Evolutionary conservation across 2,329 filamentous ascomycete species (phyloP), one percentile per base, ranked within the genome.

Genomic region (Diaporthe velutina): DNA sequence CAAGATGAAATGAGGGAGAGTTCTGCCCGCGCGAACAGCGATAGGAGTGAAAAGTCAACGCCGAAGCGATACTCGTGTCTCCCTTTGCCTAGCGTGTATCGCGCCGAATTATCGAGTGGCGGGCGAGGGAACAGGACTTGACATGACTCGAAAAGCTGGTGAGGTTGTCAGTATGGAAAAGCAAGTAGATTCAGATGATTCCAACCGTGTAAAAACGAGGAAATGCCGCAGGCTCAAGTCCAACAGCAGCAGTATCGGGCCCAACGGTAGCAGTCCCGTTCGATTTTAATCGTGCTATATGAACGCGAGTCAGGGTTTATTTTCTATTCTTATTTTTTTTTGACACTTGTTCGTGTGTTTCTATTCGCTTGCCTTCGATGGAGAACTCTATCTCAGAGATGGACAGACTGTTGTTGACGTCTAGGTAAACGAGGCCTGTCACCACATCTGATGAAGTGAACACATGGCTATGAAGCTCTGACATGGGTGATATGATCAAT

Each of bases 371-470:
- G n/a, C 64, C 64, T 54, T 68, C 13, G 17, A 68, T n/a, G 13
- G 64, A 25, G 22, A 68, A 68, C 42, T n/a, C 30, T 28, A 68
- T 52, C 22, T 54, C 45, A 17, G 64, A 54, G 15, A 68, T 40
- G 9, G 45, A 33, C 2, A 68, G 48, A 25, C 30, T 68, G 17
- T 38, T 33, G 13, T 28, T 25, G 5, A 68, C 22, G 30, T 68
- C 30, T 17, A 68, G 30, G 48, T 50, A 68, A 38, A 68, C 64
- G 17, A 28, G 30, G 13, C 64, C 64, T n/a, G 64, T 54, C 7
- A 68, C 45, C 17, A 68, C 48, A 38, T 68, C 64, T 13, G 50
- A 22, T 25, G 45, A 68, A 1, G 45, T 68, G 45, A 52, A 68
- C 3, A 40, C 38, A 19, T 25, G 19, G n/a, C 54, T 68, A 15